Evolutionary conservation across 1,139 yeast genomes (phyloP).

Genomic region (Kazachstania sp.): DNA sequence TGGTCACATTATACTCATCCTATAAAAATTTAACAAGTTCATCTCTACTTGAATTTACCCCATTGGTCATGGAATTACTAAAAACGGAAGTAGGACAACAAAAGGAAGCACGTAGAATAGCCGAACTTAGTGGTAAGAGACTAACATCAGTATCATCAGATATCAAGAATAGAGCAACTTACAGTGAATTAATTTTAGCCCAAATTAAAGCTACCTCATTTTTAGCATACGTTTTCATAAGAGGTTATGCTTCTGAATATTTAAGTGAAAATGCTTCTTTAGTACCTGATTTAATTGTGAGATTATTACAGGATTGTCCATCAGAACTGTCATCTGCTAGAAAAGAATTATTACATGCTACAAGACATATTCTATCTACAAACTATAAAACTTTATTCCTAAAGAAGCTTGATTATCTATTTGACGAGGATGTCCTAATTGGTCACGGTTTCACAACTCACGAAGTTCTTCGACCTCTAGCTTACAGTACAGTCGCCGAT

Average conservation of each 20-base stretch:
- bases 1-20: constrained; percentile 84
- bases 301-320: constrained; percentile 91
- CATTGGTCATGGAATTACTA: constrained; percentile 69
- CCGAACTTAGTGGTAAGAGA: constrained; percentile 47
- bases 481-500: constrained; percentile 94
- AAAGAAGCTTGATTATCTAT: constrained; percentile 74
- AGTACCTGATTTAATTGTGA: constrained; percentile 80
- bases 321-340: constrained; percentile 90
- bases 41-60: constrained; percentile 69
- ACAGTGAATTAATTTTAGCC: constrained; percentile 85
- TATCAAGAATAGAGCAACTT: constrained; percentile 70
- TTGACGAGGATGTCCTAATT: constrained; percentile 78
- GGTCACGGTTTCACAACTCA: constrained; percentile 90
- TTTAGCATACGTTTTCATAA: constrained; percentile 79
- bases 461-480: constrained; percentile 80
- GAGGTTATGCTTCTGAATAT: constrained; percentile 68
- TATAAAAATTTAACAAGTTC: constrained; percentile 69
- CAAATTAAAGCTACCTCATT: constrained; percentile 97
- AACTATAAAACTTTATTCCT: constrained; percentile 75
- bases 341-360: constrained; percentile 87
- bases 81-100: constrained; percentile 70
- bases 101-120: constrained; percentile 55
- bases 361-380: constrained; percentile 87
- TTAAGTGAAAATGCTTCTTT: constrained; percentile 56
- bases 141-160: constrained; percentile 52